Conservation (phyloP, 768 basidiomycete species). For the Rhizopogon roseolus region DNA sequence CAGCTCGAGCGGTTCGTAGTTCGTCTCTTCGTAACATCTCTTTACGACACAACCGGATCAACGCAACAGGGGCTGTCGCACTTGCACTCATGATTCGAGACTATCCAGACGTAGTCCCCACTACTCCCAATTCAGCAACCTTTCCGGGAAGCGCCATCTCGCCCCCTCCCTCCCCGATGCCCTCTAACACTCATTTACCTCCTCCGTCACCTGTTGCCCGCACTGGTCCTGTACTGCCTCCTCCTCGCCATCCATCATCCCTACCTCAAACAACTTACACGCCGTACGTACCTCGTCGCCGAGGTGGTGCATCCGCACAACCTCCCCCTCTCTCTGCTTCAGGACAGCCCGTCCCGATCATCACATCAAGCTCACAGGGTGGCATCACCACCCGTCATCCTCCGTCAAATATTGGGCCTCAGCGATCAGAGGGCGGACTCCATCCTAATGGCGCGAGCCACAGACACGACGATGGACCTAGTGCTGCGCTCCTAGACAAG, state of each 20-base stretch:
- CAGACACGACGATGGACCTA: constrained; percentile 43
- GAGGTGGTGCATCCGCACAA: constrained; percentile 28
- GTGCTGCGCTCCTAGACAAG: constrained; percentile 78
- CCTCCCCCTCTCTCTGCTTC: constrained; percentile 32
- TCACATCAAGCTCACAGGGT: constrained; percentile 58
- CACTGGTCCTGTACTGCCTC: constrained; percentile 39
- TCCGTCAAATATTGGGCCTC: constrained; percentile 2
- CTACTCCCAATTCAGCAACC: constrained; percentile 6
- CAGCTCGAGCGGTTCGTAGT: constrained; percentile 79
- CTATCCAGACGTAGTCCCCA: constrained; percentile 73
- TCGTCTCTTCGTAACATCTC: constrained; percentile 87
- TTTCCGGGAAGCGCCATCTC: constrained; percentile 13
- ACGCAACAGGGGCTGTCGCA: constrained; percentile 80
- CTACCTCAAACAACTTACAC: constrained; percentile 72
- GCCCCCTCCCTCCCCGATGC: constrained; percentile 27
- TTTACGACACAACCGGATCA: constrained; percentile 84
- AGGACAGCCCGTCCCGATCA: constrained; percentile 58
- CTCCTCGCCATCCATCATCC: constrained; percentile 45
- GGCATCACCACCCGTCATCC: constrained; percentile 46
- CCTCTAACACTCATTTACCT: constrained; percentile 18
- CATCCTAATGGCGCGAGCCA: background rate
- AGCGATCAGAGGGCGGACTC: background rate
- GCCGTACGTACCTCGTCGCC: constrained; percentile 71
- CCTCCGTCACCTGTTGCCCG: constrained; percentile 23
- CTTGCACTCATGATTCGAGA: constrained; percentile 95